Evolutionary conservation across 148 eudicot genomes (phyloP).

Genomic region (Euryodendron excelsum): DNA sequence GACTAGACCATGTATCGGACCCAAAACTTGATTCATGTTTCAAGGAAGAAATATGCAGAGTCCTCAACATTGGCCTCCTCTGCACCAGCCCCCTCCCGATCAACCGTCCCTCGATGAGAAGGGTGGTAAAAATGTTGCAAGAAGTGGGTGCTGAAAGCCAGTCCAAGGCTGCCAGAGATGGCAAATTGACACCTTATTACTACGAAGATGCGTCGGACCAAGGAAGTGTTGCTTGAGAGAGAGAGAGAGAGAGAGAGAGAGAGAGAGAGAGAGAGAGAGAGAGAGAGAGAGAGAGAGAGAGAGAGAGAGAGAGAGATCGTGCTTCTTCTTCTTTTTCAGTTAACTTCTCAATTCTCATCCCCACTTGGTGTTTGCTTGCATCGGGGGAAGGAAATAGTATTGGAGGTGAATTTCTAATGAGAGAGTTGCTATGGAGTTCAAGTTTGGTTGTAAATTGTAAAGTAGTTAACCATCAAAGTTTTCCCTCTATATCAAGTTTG

Average conservation of each 20-base stretch:
- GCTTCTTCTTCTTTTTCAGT: not conserved
- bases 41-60: slow-evolving; percentile 74
- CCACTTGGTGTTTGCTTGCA: not conserved
- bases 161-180: slow-evolving; percentile 47
- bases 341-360: not conserved
- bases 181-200: slow-evolving; percentile 84
- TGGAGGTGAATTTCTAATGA: not conserved
- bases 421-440: not conserved
- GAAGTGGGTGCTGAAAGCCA: slow-evolving; percentile 55
- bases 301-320: not conserved
- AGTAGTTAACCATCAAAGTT: not conserved
- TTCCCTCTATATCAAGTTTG: slow-evolving; percentile 5
- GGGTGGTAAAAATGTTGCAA: slow-evolving; percentile 81
- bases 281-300: slow-evolving; percentile 2
- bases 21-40: slow-evolving; percentile 73
- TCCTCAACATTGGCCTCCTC: slow-evolving; percentile 74
- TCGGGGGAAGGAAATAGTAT: slow-evolving; percentile 7
- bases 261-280: not conserved
- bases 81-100: slow-evolving; percentile 90
- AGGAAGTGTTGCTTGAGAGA: slow-evolving; percentile 64
- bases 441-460: slow-evolving; percentile 12
- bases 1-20: slow-evolving; percentile 70
- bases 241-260: not conserved
- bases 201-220: slow-evolving; percentile 79
- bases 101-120: slow-evolving; percentile 87